Percentiles rank a stretch among this genome's conserved stretches.
Evolutionary conservation across 2,329 filamentous ascomycete species (phyloP).

Genomic region (Neonectria neomacrospora): DNA sequence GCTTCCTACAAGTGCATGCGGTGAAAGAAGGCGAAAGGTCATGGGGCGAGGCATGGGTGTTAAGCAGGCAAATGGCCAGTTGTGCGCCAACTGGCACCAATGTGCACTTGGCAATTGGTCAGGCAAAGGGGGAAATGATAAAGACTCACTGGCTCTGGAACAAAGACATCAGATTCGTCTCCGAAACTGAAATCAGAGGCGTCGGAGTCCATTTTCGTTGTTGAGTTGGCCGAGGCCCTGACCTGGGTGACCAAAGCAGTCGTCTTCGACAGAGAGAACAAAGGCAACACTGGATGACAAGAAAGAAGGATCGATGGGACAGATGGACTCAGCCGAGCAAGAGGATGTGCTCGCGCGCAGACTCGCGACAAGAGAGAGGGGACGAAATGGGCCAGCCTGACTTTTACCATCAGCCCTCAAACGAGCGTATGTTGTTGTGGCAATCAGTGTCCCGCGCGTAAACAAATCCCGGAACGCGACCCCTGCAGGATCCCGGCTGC

Average conservation of each 20-base stretch:
- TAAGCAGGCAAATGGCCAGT: not conserved
- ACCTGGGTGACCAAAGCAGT: conserved; percentile 31
- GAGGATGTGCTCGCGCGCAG: conserved; percentile 37
- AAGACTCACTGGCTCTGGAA: conserved; percentile 52
- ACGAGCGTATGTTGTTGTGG: conserved; percentile 45
- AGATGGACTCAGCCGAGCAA: conserved; percentile 33
- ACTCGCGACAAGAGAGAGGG: conserved; percentile 41
- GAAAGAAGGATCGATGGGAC: conserved; percentile 29
- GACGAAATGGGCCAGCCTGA: conserved; percentile 41
- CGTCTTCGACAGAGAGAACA: conserved; percentile 33
- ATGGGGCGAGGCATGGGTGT: not conserved
- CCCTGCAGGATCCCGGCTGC: conserved; percentile 18
- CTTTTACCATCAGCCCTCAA: conserved; percentile 37
- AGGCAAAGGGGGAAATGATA: conserved; percentile 4
- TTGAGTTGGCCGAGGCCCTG: conserved; percentile 31
- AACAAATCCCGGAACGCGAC: conserved; percentile 47
- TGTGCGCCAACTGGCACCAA: conserved; percentile 1
- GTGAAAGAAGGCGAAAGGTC: conserved; percentile 1
- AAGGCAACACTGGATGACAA: conserved; percentile 37
- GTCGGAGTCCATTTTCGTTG: conserved; percentile 65
- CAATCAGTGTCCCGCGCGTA: conserved; percentile 42
- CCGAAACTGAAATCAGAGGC: conserved; percentile 60
- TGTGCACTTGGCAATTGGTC: conserved; percentile 2
- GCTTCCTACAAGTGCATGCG: conserved; percentile 14
- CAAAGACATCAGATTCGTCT: conserved; percentile 56